Conservation (phyloP, 768 basidiomycete species). For the Pisolithus microcarpus region DNA sequence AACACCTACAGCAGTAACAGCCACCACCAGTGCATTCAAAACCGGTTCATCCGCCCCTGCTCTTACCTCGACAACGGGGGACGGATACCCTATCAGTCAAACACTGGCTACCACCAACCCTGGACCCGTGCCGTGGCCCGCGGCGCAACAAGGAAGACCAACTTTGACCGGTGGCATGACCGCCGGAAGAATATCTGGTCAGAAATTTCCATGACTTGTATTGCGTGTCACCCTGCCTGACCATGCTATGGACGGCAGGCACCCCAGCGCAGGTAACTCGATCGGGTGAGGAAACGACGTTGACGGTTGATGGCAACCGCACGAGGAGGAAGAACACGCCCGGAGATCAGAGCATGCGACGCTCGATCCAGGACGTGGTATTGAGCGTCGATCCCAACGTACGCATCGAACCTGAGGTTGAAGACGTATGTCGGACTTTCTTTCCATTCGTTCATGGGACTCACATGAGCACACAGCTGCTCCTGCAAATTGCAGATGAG, state of each 20-base stretch:
- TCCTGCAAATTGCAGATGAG: constrained; percentile 90
- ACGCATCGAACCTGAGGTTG: constrained; percentile 86
- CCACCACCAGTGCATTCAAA: constrained; percentile 21
- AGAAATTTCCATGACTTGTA: constrained; percentile 11
- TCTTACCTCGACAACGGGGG: constrained; percentile 28
- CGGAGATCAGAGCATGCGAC: constrained; percentile 76
- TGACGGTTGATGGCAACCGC: constrained; percentile 59
- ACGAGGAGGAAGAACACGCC: constrained; percentile 66
- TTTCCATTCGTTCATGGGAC: background rate
- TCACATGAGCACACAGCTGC: constrained; percentile 45
- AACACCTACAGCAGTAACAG: constrained; percentile 5
- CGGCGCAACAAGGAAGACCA: constrained; percentile 50
- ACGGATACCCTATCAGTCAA: constrained; percentile 60
- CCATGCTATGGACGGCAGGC: constrained; percentile 31
- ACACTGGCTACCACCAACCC: constrained; percentile 56
- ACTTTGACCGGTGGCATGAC: constrained; percentile 70
- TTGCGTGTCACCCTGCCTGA: background rate
- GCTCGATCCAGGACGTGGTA: constrained; percentile 88
- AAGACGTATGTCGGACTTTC: constrained; percentile 54
- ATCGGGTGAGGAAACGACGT: constrained; percentile 51
- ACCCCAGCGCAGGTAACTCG: constrained; percentile 69
- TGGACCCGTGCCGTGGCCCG: constrained; percentile 57
- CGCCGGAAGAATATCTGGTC: constrained; percentile 60
- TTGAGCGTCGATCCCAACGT: constrained; percentile 86
- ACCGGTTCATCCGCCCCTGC: constrained; percentile 31